Base-by-base conservation (phyloP, 805 yeast genomes). In the Saccharomycopsis babjevae region DNA sequence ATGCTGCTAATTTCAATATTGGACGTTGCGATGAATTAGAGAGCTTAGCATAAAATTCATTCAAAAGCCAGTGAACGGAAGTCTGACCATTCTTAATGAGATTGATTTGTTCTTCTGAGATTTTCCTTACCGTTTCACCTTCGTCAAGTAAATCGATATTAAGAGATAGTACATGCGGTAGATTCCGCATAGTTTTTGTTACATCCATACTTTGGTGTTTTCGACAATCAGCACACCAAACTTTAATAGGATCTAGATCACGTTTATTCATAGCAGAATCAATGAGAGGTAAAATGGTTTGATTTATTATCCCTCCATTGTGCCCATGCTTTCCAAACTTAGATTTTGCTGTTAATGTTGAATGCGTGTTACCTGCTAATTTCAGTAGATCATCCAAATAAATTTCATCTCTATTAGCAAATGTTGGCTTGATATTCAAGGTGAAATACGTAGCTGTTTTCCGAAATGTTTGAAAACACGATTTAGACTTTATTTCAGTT, bases 111-210 rank as follows among this genome's bases (percentile, higher is more conserved):
- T 43, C 40, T 20, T 20, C 34, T 5, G 61, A 57, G 6, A 50
- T 40, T 25, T 74, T 69, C 61, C 82, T 77, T 3, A 85, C 77
- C 40, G 74, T 71, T 52, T 76, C 77, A 75, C 82, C 77, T 59
- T 86, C 89, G 32, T 79, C 80, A 50, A 79, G 79, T 57, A 88
- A 73, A 57, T 81, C 77, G 20, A 88, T 67, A 66, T 88, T 88
- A 56, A 88, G 71, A 1, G 85, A 77, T 38, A 90, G 69, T 11
- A 89, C 76, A 1, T 86, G 84, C 0, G 96, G 91, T 34, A 86
- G 72, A 52, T 76, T 76, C n/a, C 76, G 73, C 0, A 86, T 78
- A 1, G 76, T 73, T 58, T 79, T 76, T 32, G 77, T 75, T 3
- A 82, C 78, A 64, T 85, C 86, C 40, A 86, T 74, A 3, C 77